Percentiles rank a stretch among this genome's conserved stretches.
These are phyloP conservation scores for Malus orientalis DNA, from an alignment of 306 rosid species.

Conservation along the genomic window DNA sequence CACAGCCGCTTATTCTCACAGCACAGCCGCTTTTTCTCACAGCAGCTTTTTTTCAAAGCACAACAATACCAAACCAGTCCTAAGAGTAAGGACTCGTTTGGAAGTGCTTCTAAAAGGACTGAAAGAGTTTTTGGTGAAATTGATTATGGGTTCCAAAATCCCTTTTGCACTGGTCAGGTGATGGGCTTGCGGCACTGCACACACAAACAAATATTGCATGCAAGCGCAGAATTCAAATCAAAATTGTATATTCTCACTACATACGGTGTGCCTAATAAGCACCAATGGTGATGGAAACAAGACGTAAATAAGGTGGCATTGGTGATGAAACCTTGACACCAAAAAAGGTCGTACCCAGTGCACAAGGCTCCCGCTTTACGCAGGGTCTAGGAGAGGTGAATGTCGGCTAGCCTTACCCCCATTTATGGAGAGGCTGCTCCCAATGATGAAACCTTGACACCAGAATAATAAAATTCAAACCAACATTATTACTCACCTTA, in stretches of 20 bases:
- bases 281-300: not conserved
- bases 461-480: not conserved
- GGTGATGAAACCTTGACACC: not conserved
- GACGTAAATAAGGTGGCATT: not conserved
- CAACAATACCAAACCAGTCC: too few relatives aligned
- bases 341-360: too few relatives aligned
- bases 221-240: not conserved
- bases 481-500: constrained; percentile 41
- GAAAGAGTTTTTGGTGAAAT: too few relatives aligned
- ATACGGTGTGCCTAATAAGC: not conserved
- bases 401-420: too few relatives aligned
- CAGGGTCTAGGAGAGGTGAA: too few relatives aligned
- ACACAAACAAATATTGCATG: not conserved
- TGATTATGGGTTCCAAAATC: too few relatives aligned
- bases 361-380: too few relatives aligned
- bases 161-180: not conserved
- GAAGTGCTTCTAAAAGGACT: too few relatives aligned
- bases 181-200: not conserved
- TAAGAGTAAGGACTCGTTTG: not conserved
- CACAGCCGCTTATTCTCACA: too few relatives aligned
- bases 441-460: not conserved
- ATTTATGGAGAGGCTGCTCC: too few relatives aligned
- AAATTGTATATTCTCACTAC: not conserved
- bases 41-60: too few relatives aligned
- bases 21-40: too few relatives aligned